Percentiles rank a stretch among this genome's conserved stretches.
Evolutionary conservation across 257 asterid genomes (phyloP).

Genomic region (Forsythia suspensa): DNA sequence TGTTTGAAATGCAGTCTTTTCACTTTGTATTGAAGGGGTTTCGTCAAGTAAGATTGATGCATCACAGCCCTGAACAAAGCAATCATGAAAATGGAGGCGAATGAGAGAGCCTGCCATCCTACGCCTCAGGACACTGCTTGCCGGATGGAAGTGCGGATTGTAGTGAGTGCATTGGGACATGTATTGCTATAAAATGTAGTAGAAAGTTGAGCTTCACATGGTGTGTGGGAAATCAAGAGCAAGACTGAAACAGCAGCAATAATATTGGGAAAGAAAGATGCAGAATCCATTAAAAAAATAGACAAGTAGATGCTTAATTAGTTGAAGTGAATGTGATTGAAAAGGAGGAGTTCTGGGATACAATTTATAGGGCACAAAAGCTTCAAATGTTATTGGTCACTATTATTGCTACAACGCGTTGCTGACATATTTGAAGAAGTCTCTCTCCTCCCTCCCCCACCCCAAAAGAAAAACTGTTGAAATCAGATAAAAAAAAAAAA

Average conservation of each 20-base stretch:
- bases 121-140: conserved; percentile 3
- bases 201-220: conserved; percentile 14
- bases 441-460: neutral
- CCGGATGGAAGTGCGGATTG: neutral
- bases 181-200: conserved; percentile 7
- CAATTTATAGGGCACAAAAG: neutral
- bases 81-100: conserved; percentile 19
- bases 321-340: neutral
- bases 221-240: neutral
- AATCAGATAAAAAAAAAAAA: no score
- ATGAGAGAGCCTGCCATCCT: conserved; percentile 5
- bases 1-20: conserved; percentile 8
- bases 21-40: conserved; percentile 21
- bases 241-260: neutral
- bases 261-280: neutral
- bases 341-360: neutral
- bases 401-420: neutral
- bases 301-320: neutral
- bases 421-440: neutral
- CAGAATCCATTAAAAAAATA: neutral
- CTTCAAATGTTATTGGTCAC: neutral
- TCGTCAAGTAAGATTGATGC: conserved; percentile 26
- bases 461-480: no score
- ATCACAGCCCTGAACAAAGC: conserved; percentile 24
- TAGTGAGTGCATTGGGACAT: conserved; percentile 11